These are phyloP conservation scores for Chloropicon primus DNA, from an alignment of 139 green algal genomes.

Conservation along the genomic window DNA sequence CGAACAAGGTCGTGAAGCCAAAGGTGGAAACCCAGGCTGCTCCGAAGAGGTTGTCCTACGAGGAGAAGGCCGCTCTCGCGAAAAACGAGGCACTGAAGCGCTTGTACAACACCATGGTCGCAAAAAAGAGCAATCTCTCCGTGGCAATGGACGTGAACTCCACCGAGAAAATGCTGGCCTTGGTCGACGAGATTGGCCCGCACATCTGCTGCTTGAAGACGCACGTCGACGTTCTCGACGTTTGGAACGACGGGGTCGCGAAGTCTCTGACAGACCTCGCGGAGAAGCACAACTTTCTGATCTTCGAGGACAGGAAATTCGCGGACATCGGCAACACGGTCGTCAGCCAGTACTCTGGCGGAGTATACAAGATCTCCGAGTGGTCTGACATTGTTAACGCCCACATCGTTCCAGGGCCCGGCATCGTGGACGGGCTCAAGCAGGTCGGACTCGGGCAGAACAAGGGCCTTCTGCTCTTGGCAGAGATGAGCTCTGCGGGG, in stretches of 20 bases:
- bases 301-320: constrained; percentile 99
- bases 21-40: background rate
- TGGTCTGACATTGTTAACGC: constrained; percentile 97
- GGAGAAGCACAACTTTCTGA: constrained; percentile 89
- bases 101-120: constrained; percentile 80
- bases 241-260: constrained; percentile 30
- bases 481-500: constrained; percentile 92
- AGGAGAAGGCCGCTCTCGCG: constrained; percentile 47
- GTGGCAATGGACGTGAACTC: constrained; percentile 90
- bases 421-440: constrained; percentile 95
- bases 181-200: constrained; percentile 76
- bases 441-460: constrained; percentile 46
- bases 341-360: constrained; percentile 50
- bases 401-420: constrained; percentile 82
- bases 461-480: constrained; percentile 34
- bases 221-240: constrained; percentile 88
- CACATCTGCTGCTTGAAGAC: constrained; percentile 98
- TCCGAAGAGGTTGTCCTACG: constrained; percentile 51
- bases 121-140: constrained; percentile 91
- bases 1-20: constrained; percentile 73
- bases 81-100: constrained; percentile 48
- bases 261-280: constrained; percentile 47
- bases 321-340: constrained; percentile 99
- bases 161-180: constrained; percentile 67
- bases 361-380: constrained; percentile 84